Percentiles rank a stretch among this genome's conserved stretches.
Conservation (phyloP, 345 rosid genomes). For the Sonneratia caseolaris region DNA sequence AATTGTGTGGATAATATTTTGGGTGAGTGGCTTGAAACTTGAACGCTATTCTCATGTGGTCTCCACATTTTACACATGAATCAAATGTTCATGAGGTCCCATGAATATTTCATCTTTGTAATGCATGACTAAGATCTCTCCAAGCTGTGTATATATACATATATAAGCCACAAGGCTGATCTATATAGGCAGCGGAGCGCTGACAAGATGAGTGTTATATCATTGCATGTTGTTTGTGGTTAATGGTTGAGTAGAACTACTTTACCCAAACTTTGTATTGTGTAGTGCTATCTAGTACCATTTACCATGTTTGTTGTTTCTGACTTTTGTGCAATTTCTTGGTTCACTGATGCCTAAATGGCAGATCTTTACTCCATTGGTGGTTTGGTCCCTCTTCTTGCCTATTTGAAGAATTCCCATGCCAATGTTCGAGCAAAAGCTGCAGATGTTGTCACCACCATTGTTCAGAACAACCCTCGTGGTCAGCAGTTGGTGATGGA, state of each 20-base stretch:
- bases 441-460: conserved; percentile 73
- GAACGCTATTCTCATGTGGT: neutral
- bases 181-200: neutral
- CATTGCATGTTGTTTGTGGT: neutral
- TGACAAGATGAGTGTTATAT: neutral
- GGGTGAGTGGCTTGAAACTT: neutral
- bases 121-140: neutral
- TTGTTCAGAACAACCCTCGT: conserved; percentile 86
- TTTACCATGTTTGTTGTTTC: neutral
- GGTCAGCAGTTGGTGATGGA: conserved; percentile 92
- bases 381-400: conserved; percentile 78
- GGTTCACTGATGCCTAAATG: neutral
- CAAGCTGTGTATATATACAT: neutral
- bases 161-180: neutral
- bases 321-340: neutral
- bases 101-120: neutral
- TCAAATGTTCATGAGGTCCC: neutral
- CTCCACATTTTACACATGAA: neutral
- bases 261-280: neutral
- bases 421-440: conserved; percentile 77
- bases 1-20: neutral
- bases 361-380: conserved; percentile 89
- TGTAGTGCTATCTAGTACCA: neutral
- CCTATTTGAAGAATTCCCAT: conserved; percentile 61
- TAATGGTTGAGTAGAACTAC: neutral